A percentile compares a stretch with the other conserved stretches of the same genome.
These are phyloP conservation scores for Austropuccinia psidii DNA, from an alignment of 1,284 basidiomycete genomes.

Conservation along the genomic window DNA sequence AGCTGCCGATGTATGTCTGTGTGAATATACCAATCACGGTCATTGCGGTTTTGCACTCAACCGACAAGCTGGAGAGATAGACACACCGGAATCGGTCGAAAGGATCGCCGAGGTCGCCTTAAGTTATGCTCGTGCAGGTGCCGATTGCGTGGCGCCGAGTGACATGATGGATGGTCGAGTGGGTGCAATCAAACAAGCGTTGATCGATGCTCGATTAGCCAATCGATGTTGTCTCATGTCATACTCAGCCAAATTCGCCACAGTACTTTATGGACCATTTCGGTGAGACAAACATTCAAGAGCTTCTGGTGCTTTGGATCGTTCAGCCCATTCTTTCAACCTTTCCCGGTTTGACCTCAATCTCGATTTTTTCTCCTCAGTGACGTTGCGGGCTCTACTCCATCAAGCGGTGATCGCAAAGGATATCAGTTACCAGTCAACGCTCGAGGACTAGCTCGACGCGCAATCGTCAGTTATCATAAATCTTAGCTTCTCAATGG, in stretches of 20 bases:
- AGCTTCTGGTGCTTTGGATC: not conserved
- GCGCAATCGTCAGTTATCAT: slow-evolving; percentile 68
- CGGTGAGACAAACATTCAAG: slow-evolving; percentile 54
- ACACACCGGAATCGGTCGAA: slow-evolving; percentile 65
- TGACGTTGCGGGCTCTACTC: slow-evolving; percentile 90
- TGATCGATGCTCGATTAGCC: slow-evolving; percentile 72
- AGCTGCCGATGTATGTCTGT: slow-evolving; percentile 94
- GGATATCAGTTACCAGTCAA: slow-evolving; percentile 92
- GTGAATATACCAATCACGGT: slow-evolving; percentile 97
- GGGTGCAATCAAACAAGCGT: slow-evolving; percentile 72
- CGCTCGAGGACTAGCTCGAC: slow-evolving; percentile 79
- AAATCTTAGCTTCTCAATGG: slow-evolving; percentile 33
- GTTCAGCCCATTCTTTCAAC: not conserved
- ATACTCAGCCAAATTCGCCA: slow-evolving; percentile 98
- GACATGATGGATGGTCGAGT: slow-evolving; percentile 99
- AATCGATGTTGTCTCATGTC: slow-evolving; percentile 90
- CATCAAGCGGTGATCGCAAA: slow-evolving; percentile 87
- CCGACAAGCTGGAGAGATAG: slow-evolving; percentile 51
- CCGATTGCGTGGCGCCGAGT: slow-evolving; percentile 94
- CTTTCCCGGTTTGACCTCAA: not conserved
- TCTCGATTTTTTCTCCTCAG: slow-evolving; percentile 50
- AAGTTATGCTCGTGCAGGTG: slow-evolving; percentile 81
- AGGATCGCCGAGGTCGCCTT: slow-evolving; percentile 88
- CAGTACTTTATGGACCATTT: slow-evolving; percentile 94
- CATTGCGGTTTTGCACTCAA: slow-evolving; percentile 79